phyloP scores from a whole-genome alignment of 805 yeast genomes.

The Zygosaccharomyces siamensis region DNA sequence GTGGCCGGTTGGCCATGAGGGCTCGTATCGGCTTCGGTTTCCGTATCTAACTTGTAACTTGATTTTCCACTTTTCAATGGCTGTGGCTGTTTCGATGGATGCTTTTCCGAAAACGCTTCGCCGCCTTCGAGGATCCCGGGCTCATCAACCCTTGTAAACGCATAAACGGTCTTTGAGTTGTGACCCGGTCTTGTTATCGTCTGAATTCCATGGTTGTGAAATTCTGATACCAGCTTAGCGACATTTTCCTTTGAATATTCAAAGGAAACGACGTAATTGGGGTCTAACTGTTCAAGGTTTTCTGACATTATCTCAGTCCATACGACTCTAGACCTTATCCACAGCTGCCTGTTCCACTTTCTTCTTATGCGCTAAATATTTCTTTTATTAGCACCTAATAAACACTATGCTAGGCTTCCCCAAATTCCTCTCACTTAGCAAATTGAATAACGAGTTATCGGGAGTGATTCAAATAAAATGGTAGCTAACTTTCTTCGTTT shows the following conservation, averaged over 20 bases:
- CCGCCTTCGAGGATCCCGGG: constrained; percentile 5
- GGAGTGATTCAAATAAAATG: too few relatives aligned
- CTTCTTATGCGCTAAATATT: not conserved
- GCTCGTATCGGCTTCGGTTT: too few relatives aligned
- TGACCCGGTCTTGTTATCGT: constrained; percentile 27
- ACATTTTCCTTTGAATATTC: constrained; percentile 25
- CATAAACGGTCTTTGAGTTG: constrained; percentile 19
- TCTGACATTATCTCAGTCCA: constrained; percentile 9
- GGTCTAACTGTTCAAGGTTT: constrained; percentile 25
- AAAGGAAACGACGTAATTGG: constrained; percentile 28
- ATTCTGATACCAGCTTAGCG: constrained; percentile 23
- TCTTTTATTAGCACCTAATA: not conserved
- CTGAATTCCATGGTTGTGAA: constrained; percentile 23
- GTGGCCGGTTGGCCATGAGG: too few relatives aligned
- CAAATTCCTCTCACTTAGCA: not conserved
- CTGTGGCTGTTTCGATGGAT: not conserved
- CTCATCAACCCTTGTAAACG: constrained; percentile 22
- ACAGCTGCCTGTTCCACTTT: not conserved
- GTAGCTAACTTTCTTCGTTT: too few relatives aligned
- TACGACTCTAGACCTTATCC: not conserved
- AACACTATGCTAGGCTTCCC: not conserved
- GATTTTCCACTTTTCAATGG: not conserved
- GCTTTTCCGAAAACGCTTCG: not conserved
- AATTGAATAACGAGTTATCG: too few relatives aligned
- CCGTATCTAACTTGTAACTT: not conserved